Conservation (phyloP, 768 basidiomycete species). For the Coprinopsis cinerea region DNA sequence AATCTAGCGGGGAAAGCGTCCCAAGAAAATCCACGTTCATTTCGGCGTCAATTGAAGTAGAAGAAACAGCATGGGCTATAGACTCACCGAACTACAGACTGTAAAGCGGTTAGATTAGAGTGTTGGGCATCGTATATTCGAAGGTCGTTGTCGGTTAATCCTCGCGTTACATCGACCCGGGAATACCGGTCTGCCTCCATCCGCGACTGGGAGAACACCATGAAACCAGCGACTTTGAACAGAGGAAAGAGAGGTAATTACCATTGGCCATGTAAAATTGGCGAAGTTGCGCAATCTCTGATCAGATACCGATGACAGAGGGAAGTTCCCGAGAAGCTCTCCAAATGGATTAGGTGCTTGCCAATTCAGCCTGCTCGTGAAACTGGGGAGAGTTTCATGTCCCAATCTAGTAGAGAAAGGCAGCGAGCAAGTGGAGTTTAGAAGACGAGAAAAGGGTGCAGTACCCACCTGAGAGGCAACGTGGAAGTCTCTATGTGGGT, state of each 20-base stretch:
- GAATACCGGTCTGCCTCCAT: constrained; percentile 24
- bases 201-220: not conserved
- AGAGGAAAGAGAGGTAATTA: not conserved
- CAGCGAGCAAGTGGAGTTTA: not conserved
- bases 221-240: not conserved
- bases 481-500: constrained; percentile 54
- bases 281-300: not conserved
- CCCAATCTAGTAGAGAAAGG: constrained; percentile 21
- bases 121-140: constrained; percentile 35
- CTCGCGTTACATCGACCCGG: constrained; percentile 53
- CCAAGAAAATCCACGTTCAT: not conserved
- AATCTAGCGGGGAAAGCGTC: constrained; percentile 27
- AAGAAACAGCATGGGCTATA: not conserved
- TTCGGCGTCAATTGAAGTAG: not conserved
- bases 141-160: constrained; percentile 36
- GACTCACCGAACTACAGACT: constrained; percentile 31
- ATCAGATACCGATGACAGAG: not conserved
- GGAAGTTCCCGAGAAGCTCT: constrained; percentile 24
- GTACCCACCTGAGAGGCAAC: constrained; percentile 48
- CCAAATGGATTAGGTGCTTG: constrained; percentile 48
- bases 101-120: constrained; percentile 18
- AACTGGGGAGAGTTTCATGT: constrained; percentile 35
- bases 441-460: constrained; percentile 6
- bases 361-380: constrained; percentile 47
- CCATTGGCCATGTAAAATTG: constrained; percentile 7